phyloP scores from a whole-genome alignment of 2,329 filamentous ascomycete species.

The Scytalidium sp. region DNA sequence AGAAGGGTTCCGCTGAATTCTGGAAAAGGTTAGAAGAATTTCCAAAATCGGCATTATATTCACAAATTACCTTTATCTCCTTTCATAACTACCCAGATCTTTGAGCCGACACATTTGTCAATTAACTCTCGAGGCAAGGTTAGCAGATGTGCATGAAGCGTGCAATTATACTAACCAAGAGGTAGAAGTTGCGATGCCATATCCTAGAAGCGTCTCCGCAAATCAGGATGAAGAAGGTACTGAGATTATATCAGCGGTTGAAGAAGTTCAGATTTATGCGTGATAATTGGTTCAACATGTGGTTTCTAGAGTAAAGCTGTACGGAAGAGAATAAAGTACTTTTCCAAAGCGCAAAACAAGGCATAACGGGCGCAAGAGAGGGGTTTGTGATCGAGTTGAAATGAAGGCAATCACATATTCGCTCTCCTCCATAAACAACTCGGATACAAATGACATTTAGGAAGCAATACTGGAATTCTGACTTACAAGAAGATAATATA shows the following conservation, averaged over 20 bases:
- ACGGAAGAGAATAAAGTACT: too few relatives aligned
- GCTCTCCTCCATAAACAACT: too few relatives aligned
- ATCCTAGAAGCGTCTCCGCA: neutral
- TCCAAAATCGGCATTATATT: neutral
- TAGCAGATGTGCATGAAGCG: constrained; percentile 9
- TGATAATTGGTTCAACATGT: neutral
- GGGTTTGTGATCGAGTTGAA: too few relatives aligned
- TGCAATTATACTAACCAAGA: constrained; percentile 17
- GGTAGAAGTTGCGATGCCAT: constrained; percentile 30
- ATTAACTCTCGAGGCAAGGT: constrained; percentile 71
- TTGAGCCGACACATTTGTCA: constrained; percentile 96
- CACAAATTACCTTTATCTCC: constrained; percentile 79
- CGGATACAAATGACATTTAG: too few relatives aligned
- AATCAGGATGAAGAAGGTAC: neutral
- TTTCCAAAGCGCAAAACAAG: too few relatives aligned
- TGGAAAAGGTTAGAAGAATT: constrained; percentile 34
- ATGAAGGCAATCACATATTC: too few relatives aligned
- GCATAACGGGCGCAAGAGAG: too few relatives aligned
- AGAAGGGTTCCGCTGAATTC: constrained; percentile 94
- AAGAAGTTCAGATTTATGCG: neutral
- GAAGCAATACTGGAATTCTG: too few relatives aligned
- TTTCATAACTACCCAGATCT: constrained; percentile 99
- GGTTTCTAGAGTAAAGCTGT: neutral
- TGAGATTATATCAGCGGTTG: neutral
- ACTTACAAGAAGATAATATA: neutral